Evolutionary conservation across 345 rosid species (phyloP).

Genomic region (Corymbia maculata): DNA sequence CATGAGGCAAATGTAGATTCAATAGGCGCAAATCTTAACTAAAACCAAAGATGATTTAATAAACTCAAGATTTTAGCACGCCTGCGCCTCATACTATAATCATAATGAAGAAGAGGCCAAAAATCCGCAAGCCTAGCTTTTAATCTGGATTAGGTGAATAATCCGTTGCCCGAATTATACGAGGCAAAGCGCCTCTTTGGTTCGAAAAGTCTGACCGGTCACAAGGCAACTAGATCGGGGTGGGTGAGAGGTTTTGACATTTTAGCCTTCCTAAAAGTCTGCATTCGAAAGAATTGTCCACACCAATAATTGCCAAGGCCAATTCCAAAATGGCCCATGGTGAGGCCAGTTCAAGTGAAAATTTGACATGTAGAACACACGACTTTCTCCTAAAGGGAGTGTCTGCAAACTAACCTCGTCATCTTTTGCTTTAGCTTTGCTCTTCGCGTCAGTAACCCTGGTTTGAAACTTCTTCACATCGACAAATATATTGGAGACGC

Average conservation of each 20-base stretch:
- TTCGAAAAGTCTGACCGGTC: background rate
- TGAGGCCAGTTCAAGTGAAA: background rate
- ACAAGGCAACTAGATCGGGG: background rate
- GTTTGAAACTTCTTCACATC: constrained; percentile 77
- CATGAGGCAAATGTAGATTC: background rate
- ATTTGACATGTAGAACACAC: background rate
- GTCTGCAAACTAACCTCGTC: constrained; percentile 19
- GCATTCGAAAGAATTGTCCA: background rate
- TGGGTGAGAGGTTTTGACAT: background rate
- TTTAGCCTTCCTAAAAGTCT: background rate
- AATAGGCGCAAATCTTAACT: background rate
- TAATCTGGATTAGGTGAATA: background rate
- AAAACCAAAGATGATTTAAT: background rate
- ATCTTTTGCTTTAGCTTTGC: constrained; percentile 10
- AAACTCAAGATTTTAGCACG: background rate
- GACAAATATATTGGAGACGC: constrained; percentile 63
- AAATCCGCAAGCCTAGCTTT: background rate
- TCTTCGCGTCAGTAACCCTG: constrained; percentile 25
- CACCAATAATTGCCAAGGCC: background rate
- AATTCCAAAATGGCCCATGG: background rate
- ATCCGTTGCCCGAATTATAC: background rate
- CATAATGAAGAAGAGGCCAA: background rate
- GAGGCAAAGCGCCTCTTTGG: background rate
- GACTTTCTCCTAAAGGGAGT: background rate
- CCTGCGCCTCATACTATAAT: background rate